These are phyloP conservation scores for Cicer yamashitae DNA, from an alignment of 306 rosid species.

Conservation along the genomic window DNA sequence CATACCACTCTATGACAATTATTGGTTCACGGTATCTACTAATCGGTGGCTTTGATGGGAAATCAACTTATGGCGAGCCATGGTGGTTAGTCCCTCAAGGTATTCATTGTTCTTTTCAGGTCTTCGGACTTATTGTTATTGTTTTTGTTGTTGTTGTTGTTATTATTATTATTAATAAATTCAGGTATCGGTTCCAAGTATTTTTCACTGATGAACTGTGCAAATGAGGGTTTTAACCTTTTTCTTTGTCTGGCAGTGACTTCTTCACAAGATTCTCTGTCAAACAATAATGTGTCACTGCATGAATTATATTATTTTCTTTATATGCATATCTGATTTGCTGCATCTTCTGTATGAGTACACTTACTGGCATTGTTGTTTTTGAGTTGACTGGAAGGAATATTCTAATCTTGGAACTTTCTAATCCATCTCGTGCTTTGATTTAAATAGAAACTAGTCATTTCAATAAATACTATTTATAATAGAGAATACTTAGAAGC, in stretches of 20 bases:
- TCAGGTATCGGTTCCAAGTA: background rate
- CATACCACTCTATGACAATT: slow-evolving; percentile 84
- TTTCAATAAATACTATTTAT: slow-evolving; percentile 2
- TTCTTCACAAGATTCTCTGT: slow-evolving; percentile 14
- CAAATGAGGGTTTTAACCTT: slow-evolving; percentile 22
- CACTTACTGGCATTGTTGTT: slow-evolving; percentile 23
- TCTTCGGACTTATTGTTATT: background rate
- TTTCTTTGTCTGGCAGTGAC: slow-evolving; percentile 29
- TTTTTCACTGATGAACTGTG: slow-evolving; percentile 34
- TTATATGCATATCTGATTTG: background rate
- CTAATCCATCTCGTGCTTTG: slow-evolving; percentile 23
- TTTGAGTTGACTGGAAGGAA: slow-evolving; percentile 31
- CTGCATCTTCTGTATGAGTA: background rate
- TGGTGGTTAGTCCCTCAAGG: slow-evolving; percentile 99
- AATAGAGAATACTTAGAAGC: slow-evolving; percentile 23
- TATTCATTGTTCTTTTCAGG: slow-evolving; percentile 44
- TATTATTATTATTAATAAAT: background rate
- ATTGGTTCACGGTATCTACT: slow-evolving; percentile 80
- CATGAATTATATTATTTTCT: slow-evolving; percentile 23
- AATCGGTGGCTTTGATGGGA: slow-evolving; percentile 97
- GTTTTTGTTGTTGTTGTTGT: background rate
- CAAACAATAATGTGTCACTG: slow-evolving; percentile 22
- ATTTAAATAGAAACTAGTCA: slow-evolving; percentile 2
- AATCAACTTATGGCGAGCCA: slow-evolving; percentile 82
- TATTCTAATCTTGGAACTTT: slow-evolving; percentile 22